Evolutionary conservation across 2,329 filamentous ascomycete species (phyloP).

Genomic region (Bipolaris sorokiniana): DNA sequence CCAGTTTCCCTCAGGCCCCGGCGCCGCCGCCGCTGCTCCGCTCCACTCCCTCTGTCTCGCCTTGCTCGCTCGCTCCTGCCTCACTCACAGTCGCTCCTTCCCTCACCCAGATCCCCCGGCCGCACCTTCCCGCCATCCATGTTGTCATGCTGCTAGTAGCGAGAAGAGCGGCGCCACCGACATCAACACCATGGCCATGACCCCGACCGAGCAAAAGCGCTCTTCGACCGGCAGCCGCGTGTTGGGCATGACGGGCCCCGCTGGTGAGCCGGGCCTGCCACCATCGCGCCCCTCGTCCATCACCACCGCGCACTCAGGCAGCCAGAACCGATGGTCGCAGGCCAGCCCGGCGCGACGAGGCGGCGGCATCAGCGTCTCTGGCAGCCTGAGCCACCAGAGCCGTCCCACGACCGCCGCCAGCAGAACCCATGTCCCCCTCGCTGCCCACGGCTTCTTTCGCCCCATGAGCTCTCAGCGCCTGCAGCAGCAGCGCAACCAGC

Average conservation of each 20-base stretch:
- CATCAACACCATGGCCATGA: slow-evolving; percentile 42
- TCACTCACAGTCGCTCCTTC: slow-evolving; percentile 22
- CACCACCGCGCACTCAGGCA: slow-evolving; percentile 46
- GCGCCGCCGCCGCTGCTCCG: slow-evolving; percentile 24
- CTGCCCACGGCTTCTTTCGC: slow-evolving; percentile 89
- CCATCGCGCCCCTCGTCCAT: slow-evolving; percentile 55
- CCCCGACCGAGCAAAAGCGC: slow-evolving; percentile 40
- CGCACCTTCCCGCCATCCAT: slow-evolving; percentile 24
- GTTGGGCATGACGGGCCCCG: slow-evolving; percentile 52
- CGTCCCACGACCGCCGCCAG: slow-evolving; percentile 71
- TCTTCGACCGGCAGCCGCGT: slow-evolving; percentile 45
- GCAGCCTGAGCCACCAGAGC: slow-evolving; percentile 51
- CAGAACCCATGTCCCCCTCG: slow-evolving; percentile 86
- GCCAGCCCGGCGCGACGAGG: slow-evolving; percentile 63
- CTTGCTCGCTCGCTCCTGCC: slow-evolving; percentile 28
- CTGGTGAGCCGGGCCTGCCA: slow-evolving; percentile 56
- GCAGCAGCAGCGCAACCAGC: slow-evolving; percentile 81
- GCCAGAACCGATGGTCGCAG: slow-evolving; percentile 60
- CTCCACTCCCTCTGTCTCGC: background rate
- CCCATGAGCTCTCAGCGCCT: slow-evolving; percentile 96
- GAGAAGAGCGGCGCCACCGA: slow-evolving; percentile 30
- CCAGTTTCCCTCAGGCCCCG: slow-evolving; percentile 5
- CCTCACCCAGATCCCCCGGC: background rate
- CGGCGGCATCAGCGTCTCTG: slow-evolving; percentile 49
- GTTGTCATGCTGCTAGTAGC: slow-evolving; percentile 46